These are phyloP conservation scores for Suhomyces sp. DNA, from an alignment of 805 yeast species.

Conservation along the genomic window DNA sequence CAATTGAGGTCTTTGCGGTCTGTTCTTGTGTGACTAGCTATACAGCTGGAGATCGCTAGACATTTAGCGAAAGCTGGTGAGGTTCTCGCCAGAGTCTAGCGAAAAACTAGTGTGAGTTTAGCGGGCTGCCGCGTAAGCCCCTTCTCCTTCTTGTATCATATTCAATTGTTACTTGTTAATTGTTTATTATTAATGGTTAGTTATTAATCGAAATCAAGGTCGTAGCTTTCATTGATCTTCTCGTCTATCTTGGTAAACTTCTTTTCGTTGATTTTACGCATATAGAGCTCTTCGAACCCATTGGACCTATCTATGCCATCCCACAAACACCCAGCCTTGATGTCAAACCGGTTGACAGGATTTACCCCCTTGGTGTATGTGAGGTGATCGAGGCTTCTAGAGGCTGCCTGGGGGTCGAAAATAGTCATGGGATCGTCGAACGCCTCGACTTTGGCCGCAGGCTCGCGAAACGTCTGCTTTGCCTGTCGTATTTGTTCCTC, in stretches of 20 bases:
- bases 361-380: conserved; percentile 46
- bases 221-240: conserved; percentile 9
- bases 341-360: conserved; percentile 70
- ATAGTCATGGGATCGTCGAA: conserved; percentile 62
- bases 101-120: no score
- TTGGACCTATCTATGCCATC: conserved; percentile 88
- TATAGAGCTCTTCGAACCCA: conserved; percentile 73
- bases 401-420: conserved; percentile 33
- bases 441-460: neutral
- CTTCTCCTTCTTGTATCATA: no score
- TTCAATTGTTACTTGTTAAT: neutral
- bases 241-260: conserved; percentile 16
- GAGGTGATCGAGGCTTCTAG: conserved; percentile 5
- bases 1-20: no score
- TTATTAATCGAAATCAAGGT: conserved; percentile 6
- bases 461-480: conserved; percentile 25
- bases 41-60: no score
- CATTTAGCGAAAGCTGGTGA: neutral
- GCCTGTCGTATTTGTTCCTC: conserved; percentile 34
- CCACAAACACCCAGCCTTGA: conserved; percentile 83
- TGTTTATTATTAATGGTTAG: no score
- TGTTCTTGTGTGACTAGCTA: no score
- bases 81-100: no score
- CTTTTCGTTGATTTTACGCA: conserved; percentile 36
- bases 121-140: no score